Conservation (phyloP, 1,284 basidiomycete genomes). For the Tilletiaria anomala region DNA sequence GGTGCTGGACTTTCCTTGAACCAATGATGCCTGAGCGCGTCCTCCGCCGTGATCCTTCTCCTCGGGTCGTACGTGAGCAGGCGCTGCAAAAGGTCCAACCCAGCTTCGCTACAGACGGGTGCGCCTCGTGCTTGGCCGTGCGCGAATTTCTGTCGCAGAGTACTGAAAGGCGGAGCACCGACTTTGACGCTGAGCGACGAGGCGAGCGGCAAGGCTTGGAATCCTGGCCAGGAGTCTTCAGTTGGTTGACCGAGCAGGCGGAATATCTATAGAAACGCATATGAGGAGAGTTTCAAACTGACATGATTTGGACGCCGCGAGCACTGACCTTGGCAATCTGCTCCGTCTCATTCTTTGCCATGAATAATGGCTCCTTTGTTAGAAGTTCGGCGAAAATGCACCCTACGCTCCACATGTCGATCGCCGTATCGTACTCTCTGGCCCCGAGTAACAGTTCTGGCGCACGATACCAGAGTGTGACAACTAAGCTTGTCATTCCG, state of each 20-base stretch:
- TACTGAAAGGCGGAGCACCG: too few relatives aligned
- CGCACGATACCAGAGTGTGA: conserved; percentile 64
- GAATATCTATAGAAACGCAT: conserved; percentile 53
- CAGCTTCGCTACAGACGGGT: neutral
- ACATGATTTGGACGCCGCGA: neutral
- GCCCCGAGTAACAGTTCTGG: conserved; percentile 22
- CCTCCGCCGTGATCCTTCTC: conserved; percentile 66
- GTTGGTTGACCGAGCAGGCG: conserved; percentile 80
- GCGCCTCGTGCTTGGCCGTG: neutral
- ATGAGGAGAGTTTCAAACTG: neutral
- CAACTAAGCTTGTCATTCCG: conserved; percentile 84
- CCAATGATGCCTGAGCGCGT: conserved; percentile 77
- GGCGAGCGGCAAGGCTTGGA: conserved; percentile 57
- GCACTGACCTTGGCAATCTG: conserved; percentile 59
- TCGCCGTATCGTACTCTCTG: conserved; percentile 20
- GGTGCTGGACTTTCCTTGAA: conserved; percentile 80
- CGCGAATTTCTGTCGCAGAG: conserved; percentile 52
- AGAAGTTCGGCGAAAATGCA: conserved; percentile 97
- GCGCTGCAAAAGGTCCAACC: conserved; percentile 42
- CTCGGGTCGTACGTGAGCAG: conserved; percentile 80
- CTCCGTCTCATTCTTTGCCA: conserved; percentile 88
- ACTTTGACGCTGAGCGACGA: too few relatives aligned
- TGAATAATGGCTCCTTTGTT: conserved; percentile 80
- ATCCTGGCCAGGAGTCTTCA: conserved; percentile 71
- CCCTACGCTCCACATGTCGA: conserved; percentile 67